phyloP scores from a whole-genome alignment of 2,329 filamentous ascomycete genomes.

The Claviceps paspali region DNA sequence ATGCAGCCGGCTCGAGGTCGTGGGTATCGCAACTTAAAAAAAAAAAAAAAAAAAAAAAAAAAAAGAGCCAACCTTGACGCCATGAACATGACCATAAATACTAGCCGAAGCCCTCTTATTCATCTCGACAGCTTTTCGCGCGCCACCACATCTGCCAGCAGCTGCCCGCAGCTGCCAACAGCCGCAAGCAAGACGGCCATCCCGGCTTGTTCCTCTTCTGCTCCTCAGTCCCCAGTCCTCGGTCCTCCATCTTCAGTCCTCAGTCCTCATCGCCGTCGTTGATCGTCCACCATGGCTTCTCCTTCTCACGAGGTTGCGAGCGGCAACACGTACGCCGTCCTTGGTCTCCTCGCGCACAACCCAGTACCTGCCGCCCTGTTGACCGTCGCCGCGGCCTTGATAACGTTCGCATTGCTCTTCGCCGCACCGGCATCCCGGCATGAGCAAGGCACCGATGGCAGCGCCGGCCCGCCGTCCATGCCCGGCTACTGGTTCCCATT shows the following conservation, averaged over 20 bases:
- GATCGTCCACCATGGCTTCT: background rate
- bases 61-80: background rate
- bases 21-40: too few species aligned
- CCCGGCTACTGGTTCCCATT: conserved; percentile 22
- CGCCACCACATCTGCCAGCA: background rate
- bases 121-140: too few species aligned
- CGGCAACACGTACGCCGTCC: conserved; percentile 1
- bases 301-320: background rate
- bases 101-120: too few species aligned
- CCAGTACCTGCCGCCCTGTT: background rate
- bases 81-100: too few species aligned
- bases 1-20: too few species aligned
- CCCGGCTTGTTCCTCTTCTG: too few species aligned
- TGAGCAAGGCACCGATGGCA: conserved; percentile 7
- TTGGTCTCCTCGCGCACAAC: background rate
- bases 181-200: too few species aligned
- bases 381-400: conserved; percentile 1
- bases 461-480: conserved; percentile 9
- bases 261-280: too few species aligned
- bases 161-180: background rate
- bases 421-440: conserved; percentile 23
- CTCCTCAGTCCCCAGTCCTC: too few species aligned
- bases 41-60: too few species aligned
- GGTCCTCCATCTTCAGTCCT: too few species aligned
- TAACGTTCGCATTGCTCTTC: conserved; percentile 5